Evolutionary conservation across 805 yeast species (phyloP).

Genomic region (Suhomyces emberorum): DNA sequence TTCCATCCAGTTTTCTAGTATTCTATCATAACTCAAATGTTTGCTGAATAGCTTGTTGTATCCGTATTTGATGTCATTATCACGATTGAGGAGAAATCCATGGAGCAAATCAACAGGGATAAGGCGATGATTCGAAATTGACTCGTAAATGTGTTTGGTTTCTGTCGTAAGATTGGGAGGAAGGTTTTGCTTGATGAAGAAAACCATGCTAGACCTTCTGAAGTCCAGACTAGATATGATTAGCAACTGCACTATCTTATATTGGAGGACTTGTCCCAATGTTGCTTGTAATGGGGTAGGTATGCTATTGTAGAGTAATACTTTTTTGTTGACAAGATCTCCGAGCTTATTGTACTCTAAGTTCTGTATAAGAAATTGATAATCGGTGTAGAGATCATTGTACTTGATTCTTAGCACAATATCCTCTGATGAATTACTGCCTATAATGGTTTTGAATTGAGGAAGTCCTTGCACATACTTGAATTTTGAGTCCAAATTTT

Average conservation of each 20-base stretch:
- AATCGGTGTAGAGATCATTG: slow-evolving; percentile 33
- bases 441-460: neutral
- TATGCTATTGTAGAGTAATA: slow-evolving; percentile 18
- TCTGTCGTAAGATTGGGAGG: neutral
- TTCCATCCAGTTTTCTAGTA: slow-evolving; percentile 18
- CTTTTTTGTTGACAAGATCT: slow-evolving; percentile 29
- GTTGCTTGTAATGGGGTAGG: slow-evolving; percentile 1
- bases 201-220: slow-evolving; percentile 24
- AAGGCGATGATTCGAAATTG: slow-evolving; percentile 11
- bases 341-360: slow-evolving; percentile 12
- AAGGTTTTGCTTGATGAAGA: slow-evolving; percentile 12
- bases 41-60: slow-evolving; percentile 5
- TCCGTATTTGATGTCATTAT: neutral
- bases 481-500: neutral
- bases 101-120: slow-evolving; percentile 14
- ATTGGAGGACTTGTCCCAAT: slow-evolving; percentile 13
- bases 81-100: slow-evolving; percentile 9
- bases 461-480: neutral
- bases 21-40: neutral
- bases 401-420: slow-evolving; percentile 19
- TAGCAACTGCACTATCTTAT: slow-evolving; percentile 29
- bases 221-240: slow-evolving; percentile 34
- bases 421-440: neutral
- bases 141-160: slow-evolving; percentile 8
- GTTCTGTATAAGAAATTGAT: slow-evolving; percentile 20